Percentiles rank a stretch among this genome's conserved stretches.
phyloP scores from a whole-genome alignment of 2,329 filamentous ascomycete genomes.

The Penicillium griseofulvum region DNA sequence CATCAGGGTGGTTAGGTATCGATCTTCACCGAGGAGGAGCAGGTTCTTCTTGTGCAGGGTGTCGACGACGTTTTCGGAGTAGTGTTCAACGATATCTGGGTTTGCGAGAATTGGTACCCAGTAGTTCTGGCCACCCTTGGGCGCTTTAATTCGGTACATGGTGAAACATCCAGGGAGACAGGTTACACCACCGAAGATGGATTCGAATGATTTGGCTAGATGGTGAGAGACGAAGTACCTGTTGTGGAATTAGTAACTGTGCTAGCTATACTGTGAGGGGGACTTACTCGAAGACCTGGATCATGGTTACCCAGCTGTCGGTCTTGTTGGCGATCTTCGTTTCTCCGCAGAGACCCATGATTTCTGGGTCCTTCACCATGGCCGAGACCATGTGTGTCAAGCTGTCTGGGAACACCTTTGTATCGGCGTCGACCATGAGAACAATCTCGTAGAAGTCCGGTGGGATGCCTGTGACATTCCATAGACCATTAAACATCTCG shows the following conservation, averaged over 20 bases:
- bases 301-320: conserved; percentile 90
- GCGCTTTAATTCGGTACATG: conserved; percentile 99
- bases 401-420: conserved; percentile 97
- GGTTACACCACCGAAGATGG: conserved; percentile 97
- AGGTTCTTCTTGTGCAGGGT: conserved; percentile 98
- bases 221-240: conserved; percentile 97
- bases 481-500: conserved; percentile 99
- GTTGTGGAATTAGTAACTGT: conserved; percentile 6
- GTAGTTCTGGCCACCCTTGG: conserved; percentile 97
- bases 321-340: conserved; percentile 99
- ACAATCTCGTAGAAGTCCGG: conserved; percentile 97
- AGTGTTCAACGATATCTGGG: conserved; percentile 97
- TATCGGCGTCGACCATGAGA: conserved; percentile 98
- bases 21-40: conserved; percentile 86
- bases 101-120: conserved; percentile 99
- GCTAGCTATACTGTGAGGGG: neutral
- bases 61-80: conserved; percentile 98
- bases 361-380: conserved; percentile 98
- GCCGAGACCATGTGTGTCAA: conserved; percentile 98
- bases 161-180: conserved; percentile 98
- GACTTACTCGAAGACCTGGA: conserved; percentile 87
- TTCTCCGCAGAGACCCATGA: conserved; percentile 98
- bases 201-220: conserved; percentile 94
- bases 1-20: conserved; percentile 95
- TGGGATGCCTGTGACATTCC: conserved; percentile 97